Conservation (phyloP, 202 grass and related monocot genomes). For the Schoenoplectus tabernaemontani region DNA sequence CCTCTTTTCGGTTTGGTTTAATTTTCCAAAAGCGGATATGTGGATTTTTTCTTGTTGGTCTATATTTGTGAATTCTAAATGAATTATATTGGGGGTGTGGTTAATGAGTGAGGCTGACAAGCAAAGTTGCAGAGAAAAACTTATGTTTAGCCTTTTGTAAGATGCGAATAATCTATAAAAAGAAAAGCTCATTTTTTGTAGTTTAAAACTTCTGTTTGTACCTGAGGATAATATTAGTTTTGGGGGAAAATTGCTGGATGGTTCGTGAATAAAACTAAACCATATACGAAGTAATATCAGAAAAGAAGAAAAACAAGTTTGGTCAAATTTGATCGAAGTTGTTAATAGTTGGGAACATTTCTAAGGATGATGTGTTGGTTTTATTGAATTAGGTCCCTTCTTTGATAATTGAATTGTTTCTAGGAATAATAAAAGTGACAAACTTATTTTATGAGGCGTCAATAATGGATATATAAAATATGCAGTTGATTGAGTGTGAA, state of each 20-base stretch:
- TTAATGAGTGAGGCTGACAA: slow-evolving; percentile 28
- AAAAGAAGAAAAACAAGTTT: neutral
- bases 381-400: neutral
- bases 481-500: neutral
- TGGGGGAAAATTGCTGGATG: neutral
- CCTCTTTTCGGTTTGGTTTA: slow-evolving; percentile 1
- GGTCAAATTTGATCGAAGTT: neutral
- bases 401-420: neutral
- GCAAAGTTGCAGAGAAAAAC: slow-evolving; percentile 16
- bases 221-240: neutral
- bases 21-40: neutral
- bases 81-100: slow-evolving; percentile 12
- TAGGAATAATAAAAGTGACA: neutral
- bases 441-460: neutral
- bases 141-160: slow-evolving; percentile 19
- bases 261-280: neutral
- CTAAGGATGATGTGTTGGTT: neutral
- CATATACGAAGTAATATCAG: neutral
- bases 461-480: neutral
- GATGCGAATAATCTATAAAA: slow-evolving; percentile 23
- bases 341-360: neutral
- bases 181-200: slow-evolving; percentile 17
- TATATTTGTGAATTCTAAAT: slow-evolving; percentile 24
- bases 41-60: slow-evolving; percentile 12
- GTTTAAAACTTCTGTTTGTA: neutral